phyloP scores from a whole-genome alignment of 495 filamentous ascomycete species.

The Xylaria palmicola region DNA sequence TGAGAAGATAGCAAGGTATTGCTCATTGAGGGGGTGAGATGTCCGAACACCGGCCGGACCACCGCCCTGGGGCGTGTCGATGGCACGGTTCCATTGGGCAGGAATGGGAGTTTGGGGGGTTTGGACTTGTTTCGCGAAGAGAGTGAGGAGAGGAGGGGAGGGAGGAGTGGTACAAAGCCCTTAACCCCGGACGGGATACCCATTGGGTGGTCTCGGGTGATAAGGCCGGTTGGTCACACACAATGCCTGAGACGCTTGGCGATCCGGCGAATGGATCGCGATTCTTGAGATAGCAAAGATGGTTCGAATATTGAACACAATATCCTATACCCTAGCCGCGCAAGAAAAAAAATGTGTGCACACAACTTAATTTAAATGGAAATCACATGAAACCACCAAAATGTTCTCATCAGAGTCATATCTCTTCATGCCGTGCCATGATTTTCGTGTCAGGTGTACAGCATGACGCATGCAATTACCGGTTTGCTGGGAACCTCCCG shows the following conservation, averaged over 20 bases:
- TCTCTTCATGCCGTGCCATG: background rate
- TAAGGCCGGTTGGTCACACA: conserved; percentile 6
- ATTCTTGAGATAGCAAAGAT: background rate
- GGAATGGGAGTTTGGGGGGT: conserved; percentile 4
- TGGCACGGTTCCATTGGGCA: conserved; percentile 11
- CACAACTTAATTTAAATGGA: background rate
- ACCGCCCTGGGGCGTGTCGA: conserved; percentile 2
- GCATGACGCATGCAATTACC: conserved; percentile 9
- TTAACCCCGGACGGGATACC: background rate
- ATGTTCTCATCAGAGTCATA: background rate
- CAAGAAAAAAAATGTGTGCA: background rate
- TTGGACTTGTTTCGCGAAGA: background rate
- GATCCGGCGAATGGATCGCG: conserved; percentile 10
- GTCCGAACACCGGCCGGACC: conserved; percentile 12
- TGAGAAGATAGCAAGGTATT: background rate
- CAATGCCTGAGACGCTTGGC: background rate
- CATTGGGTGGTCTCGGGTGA: conserved; percentile 5
- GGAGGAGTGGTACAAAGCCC: background rate
- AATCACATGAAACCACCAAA: background rate
- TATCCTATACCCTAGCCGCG: background rate
- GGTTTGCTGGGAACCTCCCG: conserved; percentile 3
- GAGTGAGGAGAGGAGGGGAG: background rate
- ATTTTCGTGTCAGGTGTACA: background rate
- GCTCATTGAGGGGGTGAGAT: background rate
- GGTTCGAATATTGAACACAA: background rate